These are phyloP conservation scores for Verticillium isaacii DNA, from an alignment of 2,329 filamentous ascomycete species.

Conservation along the genomic window DNA sequence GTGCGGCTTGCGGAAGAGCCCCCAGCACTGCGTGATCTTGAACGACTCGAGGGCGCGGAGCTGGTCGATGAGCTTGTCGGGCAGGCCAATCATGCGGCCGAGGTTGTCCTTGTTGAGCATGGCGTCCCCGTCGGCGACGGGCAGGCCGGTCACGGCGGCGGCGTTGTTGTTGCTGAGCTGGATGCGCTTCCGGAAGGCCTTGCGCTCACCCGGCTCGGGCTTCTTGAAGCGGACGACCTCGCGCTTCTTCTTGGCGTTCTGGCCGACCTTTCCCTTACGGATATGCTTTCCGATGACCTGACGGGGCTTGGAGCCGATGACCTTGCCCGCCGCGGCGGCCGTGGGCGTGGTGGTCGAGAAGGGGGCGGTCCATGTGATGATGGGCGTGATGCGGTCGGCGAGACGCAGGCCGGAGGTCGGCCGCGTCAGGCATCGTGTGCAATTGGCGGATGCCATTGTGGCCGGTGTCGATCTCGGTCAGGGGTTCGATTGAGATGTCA, in stretches of 20 bases:
- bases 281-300: constrained; percentile 11
- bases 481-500: background rate
- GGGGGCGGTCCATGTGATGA: constrained; percentile 27
- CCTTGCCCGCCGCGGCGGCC: constrained; percentile 15
- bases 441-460: constrained; percentile 34
- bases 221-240: constrained; percentile 43
- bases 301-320: background rate
- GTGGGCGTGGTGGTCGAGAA: constrained; percentile 32
- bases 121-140: constrained; percentile 51
- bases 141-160: constrained; percentile 66
- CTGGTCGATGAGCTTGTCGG: constrained; percentile 68
- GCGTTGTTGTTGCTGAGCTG: constrained; percentile 94
- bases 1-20: constrained; percentile 76
- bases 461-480: constrained; percentile 14
- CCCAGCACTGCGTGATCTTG: constrained; percentile 85
- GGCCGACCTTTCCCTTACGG: constrained; percentile 13
- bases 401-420: constrained; percentile 22
- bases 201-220: constrained; percentile 74
- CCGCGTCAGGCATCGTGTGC: constrained; percentile 37
- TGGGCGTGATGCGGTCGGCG: constrained; percentile 26
- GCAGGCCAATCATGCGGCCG: constrained; percentile 66
- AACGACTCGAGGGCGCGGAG: constrained; percentile 84
- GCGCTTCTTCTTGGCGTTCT: constrained; percentile 39
- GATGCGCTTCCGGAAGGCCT: constrained; percentile 81
- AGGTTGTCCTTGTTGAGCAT: constrained; percentile 49